phyloP scores from a whole-genome alignment of 805 yeast species.

The Citeromyces nyonsensis region DNA sequence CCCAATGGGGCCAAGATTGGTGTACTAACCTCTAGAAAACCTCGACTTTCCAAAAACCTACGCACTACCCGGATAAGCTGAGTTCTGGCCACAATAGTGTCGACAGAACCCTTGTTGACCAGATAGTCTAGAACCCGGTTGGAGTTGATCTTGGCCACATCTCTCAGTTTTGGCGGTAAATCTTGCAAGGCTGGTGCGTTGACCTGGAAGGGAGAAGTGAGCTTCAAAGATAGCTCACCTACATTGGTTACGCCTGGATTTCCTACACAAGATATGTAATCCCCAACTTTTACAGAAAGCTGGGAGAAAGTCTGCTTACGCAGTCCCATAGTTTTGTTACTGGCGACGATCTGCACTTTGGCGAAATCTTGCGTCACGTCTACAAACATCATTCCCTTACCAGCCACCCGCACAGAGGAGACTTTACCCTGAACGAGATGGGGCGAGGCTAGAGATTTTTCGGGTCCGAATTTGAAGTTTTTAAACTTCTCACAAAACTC shows the following conservation, averaged over 20 bases:
- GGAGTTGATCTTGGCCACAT: slow-evolving; percentile 38
- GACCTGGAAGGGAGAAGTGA: slow-evolving; percentile 28
- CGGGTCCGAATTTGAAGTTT: slow-evolving; percentile 8
- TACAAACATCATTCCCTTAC: slow-evolving; percentile 53
- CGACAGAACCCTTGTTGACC: slow-evolving; percentile 34
- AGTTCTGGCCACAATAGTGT: slow-evolving; percentile 38
- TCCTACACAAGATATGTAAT: slow-evolving; percentile 52
- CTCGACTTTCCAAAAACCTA: slow-evolving; percentile 71
- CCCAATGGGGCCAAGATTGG: slow-evolving; percentile 98
- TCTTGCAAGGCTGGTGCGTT: slow-evolving; percentile 59
- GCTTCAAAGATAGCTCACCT: slow-evolving; percentile 65
- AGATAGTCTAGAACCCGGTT: slow-evolving; percentile 66
- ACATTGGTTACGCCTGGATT: slow-evolving; percentile 59
- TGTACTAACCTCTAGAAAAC: slow-evolving; percentile 91
- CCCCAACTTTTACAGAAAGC: slow-evolving; percentile 47
- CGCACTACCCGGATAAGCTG: slow-evolving; percentile 83
- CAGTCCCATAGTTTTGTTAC: slow-evolving; percentile 27
- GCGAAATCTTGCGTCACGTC: slow-evolving; percentile 49
- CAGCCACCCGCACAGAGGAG: slow-evolving; percentile 39
- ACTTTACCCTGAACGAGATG: slow-evolving; percentile 40
- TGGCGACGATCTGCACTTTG: slow-evolving; percentile 48
- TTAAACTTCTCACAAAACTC: slow-evolving; percentile 18
- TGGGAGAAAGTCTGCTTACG: slow-evolving; percentile 23
- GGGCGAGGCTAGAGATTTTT: slow-evolving; percentile 9
- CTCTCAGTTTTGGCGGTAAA: slow-evolving; percentile 47